Percentiles rank a stretch among this genome's conserved stretches.
These are phyloP conservation scores for Aspergillus sp. DNA, from an alignment of 2,329 filamentous ascomycete species.

Conservation along the genomic window DNA sequence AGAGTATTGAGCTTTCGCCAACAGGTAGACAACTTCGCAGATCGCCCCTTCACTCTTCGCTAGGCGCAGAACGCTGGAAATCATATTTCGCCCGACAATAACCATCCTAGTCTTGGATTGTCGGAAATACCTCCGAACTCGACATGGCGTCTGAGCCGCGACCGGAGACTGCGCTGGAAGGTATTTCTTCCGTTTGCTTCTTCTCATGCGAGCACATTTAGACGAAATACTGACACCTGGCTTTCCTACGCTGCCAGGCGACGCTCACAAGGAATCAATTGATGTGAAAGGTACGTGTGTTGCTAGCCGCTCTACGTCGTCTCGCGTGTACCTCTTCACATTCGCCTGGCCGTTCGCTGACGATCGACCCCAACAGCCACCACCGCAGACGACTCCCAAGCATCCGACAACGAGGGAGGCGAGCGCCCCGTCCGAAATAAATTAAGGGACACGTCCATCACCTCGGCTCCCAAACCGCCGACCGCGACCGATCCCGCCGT, in stretches of 20 bases:
- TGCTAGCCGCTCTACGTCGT: neutral
- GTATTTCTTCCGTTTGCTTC: slow-evolving; percentile 6
- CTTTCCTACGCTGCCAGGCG: slow-evolving; percentile 1
- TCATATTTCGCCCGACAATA: no score
- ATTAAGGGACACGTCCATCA: slow-evolving; percentile 62
- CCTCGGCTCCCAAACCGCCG: slow-evolving; percentile 29
- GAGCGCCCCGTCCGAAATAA: slow-evolving; percentile 61
- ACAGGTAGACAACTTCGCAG: no score
- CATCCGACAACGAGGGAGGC: slow-evolving; percentile 42
- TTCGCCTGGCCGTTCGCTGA: neutral
- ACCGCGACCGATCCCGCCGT: slow-evolving; percentile 11
- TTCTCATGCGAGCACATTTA: no score
- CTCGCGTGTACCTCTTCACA: slow-evolving; percentile 1
- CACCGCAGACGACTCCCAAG: slow-evolving; percentile 27
- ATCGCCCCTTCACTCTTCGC: neutral
- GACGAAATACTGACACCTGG: no score
- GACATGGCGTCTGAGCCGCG: slow-evolving; percentile 18
- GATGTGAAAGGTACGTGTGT: slow-evolving; percentile 15
- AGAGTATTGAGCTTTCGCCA: no score
- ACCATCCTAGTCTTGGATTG: no score
- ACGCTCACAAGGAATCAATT: slow-evolving; percentile 9
- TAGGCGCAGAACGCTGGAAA: no score
- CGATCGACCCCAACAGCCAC: slow-evolving; percentile 11
- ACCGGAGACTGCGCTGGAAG: slow-evolving; percentile 10
- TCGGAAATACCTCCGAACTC: neutral